Evolutionary conservation across 345 rosid species (phyloP).

Genomic region (Streptanthus diversifolius): DNA sequence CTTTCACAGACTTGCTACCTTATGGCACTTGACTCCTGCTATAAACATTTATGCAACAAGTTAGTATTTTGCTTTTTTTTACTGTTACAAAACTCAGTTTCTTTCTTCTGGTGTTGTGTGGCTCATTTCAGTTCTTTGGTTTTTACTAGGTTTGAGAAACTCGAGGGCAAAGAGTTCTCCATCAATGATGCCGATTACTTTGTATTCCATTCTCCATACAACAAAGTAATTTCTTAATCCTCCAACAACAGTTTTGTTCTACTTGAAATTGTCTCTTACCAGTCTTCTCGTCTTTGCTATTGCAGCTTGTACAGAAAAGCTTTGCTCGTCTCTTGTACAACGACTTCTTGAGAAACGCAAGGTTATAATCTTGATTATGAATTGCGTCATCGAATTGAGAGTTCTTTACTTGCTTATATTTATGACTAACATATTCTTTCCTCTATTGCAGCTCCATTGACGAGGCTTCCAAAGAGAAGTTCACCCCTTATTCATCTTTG

Average conservation of each 20-base stretch:
- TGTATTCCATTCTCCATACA: slow-evolving; percentile 97
- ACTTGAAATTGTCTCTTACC: not conserved
- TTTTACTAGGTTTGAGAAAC: slow-evolving; percentile 68
- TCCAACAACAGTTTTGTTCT: slow-evolving; percentile 3
- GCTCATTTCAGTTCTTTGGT: slow-evolving; percentile 13
- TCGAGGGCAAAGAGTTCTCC: slow-evolving; percentile 79
- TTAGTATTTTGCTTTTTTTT: slow-evolving; percentile 33
- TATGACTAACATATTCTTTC: not conserved
- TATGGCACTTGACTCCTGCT: slow-evolving; percentile 94
- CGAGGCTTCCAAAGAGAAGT: slow-evolving; percentile 71
- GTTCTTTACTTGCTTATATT: not conserved
- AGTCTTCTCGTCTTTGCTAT: slow-evolving; percentile 15
- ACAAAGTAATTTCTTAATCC: slow-evolving; percentile 55
- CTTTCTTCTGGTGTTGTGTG: not conserved
- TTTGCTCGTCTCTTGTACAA: slow-evolving; percentile 85
- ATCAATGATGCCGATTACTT: slow-evolving; percentile 70
- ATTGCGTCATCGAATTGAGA: not conserved
- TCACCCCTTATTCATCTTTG: slow-evolving; percentile 71
- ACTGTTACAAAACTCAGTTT: not conserved
- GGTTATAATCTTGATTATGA: slow-evolving; percentile 36
- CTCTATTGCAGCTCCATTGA: slow-evolving; percentile 61
- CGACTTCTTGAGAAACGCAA: slow-evolving; percentile 79
- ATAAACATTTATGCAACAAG: slow-evolving; percentile 80
- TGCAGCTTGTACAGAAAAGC: slow-evolving; percentile 99
- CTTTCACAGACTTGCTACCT: slow-evolving; percentile 99